A percentile compares a stretch with the other conserved stretches of the same genome.
Evolutionary conservation across 148 eudicot genomes (phyloP).

Genomic region (Spergularia bocconei): DNA sequence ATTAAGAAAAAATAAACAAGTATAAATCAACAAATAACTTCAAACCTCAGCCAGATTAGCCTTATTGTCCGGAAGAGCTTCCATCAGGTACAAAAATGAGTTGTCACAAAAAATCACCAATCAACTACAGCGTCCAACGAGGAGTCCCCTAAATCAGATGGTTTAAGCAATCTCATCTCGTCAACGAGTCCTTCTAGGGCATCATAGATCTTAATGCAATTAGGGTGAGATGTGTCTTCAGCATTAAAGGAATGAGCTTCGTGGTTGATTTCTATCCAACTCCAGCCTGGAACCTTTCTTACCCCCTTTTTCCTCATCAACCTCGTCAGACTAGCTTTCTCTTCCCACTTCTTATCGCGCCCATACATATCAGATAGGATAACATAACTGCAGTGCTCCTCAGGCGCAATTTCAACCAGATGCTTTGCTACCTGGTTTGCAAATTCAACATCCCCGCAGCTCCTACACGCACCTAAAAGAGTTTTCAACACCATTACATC

Average conservation of each 20-base stretch:
- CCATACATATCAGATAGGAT: slow-evolving; percentile 65
- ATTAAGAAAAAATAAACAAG: not conserved
- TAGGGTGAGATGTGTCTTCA: slow-evolving; percentile 50
- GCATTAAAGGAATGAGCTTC: slow-evolving; percentile 65
- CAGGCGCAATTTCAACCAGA: slow-evolving; percentile 61
- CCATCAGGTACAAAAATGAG: slow-evolving; percentile 3
- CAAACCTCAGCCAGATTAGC: not conserved
- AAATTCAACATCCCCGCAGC: slow-evolving; percentile 57
- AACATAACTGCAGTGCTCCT: slow-evolving; percentile 68
- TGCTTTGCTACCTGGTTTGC: slow-evolving; percentile 51
- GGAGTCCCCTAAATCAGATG: slow-evolving; percentile 14
- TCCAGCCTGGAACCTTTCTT: slow-evolving; percentile 79
- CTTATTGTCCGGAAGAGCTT: too few species aligned
- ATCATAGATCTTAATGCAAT: slow-evolving; percentile 38
- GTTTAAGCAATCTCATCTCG: slow-evolving; percentile 35
- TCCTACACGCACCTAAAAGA: slow-evolving; percentile 61
- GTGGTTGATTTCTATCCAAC: slow-evolving; percentile 65
- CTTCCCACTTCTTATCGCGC: slow-evolving; percentile 58
- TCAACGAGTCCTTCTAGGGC: slow-evolving; percentile 35
- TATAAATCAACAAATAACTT: not conserved
- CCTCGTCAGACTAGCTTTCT: slow-evolving; percentile 53
- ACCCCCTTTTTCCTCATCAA: slow-evolving; percentile 66
- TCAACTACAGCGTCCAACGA: slow-evolving; percentile 12
- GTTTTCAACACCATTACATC: slow-evolving; percentile 75
- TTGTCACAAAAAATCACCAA: slow-evolving; percentile 1